phyloP scores from a whole-genome alignment of 306 rosid species.

The Sindora glabra region DNA sequence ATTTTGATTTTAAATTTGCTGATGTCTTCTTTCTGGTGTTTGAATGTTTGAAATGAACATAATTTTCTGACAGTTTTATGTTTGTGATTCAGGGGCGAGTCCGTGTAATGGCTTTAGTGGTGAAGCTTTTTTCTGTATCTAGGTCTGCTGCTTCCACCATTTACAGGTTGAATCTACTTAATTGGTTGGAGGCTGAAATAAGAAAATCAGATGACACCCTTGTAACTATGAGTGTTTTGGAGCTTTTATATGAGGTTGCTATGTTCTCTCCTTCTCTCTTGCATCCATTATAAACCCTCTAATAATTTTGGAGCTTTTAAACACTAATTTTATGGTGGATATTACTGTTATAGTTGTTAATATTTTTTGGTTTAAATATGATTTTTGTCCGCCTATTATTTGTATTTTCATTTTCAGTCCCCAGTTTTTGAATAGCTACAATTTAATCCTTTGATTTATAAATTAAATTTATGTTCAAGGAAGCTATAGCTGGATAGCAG shows the following conservation, averaged over 20 bases:
- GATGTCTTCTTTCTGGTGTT: background rate
- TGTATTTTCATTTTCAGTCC: no score
- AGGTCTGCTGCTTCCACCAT: conserved; percentile 54
- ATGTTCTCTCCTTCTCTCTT: background rate
- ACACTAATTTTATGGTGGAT: no score
- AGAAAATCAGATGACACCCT: conserved; percentile 62
- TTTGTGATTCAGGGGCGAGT: conserved; percentile 67
- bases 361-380: no score
- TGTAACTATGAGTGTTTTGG: conserved; percentile 72
- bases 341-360: no score
- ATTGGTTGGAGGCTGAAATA: conserved; percentile 69
- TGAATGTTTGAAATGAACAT: conserved; percentile 3
- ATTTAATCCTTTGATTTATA: no score
- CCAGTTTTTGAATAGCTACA: no score
- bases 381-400: no score
- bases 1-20: background rate
- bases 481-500: no score
- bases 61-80: conserved; percentile 3
- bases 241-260: conserved; percentile 85
- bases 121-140: conserved; percentile 81
- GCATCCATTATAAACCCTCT: no score
- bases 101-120: conserved; percentile 78
- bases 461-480: no score
- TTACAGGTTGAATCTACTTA: conserved; percentile 55
- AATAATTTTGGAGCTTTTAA: no score